Percentiles rank a stretch among this genome's conserved stretches.
phyloP scores from a whole-genome alignment of 768 basidiomycete species.

The Tulasnella sp. region DNA sequence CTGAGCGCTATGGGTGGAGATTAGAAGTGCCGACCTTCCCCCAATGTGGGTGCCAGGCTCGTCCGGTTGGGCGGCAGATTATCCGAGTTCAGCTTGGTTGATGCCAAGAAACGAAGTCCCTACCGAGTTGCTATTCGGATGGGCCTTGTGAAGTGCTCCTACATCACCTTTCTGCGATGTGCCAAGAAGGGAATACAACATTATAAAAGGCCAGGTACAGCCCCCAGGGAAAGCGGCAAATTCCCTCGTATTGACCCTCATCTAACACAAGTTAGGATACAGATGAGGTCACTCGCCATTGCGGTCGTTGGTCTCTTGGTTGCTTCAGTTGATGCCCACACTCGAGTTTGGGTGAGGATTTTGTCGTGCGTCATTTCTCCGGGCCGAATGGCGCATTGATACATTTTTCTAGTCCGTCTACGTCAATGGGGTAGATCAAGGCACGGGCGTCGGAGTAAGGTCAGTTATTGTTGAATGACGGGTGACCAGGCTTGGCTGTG shows the following conservation, averaged over 20 bases:
- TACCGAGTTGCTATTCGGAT: background rate
- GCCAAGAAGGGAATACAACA: background rate
- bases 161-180: background rate
- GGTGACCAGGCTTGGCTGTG: background rate
- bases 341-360: slow-evolving; percentile 13
- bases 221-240: background rate
- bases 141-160: background rate
- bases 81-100: background rate
- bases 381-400: background rate
- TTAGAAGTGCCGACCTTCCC: background rate
- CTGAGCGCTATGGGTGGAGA: background rate
- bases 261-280: background rate
- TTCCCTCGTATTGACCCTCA: background rate
- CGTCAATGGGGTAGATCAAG: slow-evolving; percentile 12
- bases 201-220: background rate
- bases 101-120: background rate
- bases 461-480: background rate
- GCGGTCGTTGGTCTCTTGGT: background rate
- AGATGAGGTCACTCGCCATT: background rate
- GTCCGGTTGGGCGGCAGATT: background rate
- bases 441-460: slow-evolving; percentile 11
- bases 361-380: background rate
- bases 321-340: background rate
- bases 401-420: background rate
- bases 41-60: background rate